Percentiles rank a stretch among this genome's conserved stretches.
Evolutionary conservation across 306 rosid species (phyloP).

Genomic region (Canavalia gladiata): DNA sequence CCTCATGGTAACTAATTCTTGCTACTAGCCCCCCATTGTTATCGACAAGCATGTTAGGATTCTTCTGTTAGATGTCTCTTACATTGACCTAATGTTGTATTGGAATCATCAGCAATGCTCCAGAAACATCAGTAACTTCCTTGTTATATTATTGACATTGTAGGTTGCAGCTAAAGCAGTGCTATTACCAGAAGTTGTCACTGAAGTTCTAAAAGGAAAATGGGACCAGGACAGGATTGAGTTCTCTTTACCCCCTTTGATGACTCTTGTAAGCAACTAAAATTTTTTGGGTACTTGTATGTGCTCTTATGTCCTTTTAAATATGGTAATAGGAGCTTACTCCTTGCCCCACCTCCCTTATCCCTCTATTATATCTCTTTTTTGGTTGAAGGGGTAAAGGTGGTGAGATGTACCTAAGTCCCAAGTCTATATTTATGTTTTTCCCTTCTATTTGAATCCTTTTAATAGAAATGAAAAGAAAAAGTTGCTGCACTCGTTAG

Average conservation of each 20-base stretch:
- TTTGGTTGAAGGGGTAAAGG: slow-evolving; percentile 2
- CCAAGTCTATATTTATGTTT: slow-evolving; percentile 18
- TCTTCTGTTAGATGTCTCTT: slow-evolving; percentile 31
- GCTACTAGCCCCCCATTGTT: not conserved
- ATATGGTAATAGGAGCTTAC: slow-evolving; percentile 18
- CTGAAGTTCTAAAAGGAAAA: slow-evolving; percentile 70
- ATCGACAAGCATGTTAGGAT: slow-evolving; percentile 34
- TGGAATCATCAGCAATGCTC: slow-evolving; percentile 39
- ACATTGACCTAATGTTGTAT: not conserved
- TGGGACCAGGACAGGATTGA: slow-evolving; percentile 91
- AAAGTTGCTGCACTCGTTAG: not conserved
- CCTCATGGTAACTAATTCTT: slow-evolving; percentile 4
- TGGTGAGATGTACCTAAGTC: slow-evolving; percentile 10
- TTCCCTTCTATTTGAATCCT: slow-evolving; percentile 7
- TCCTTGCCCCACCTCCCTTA: not conserved
- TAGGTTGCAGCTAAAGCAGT: slow-evolving; percentile 67
- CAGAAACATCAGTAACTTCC: slow-evolving; percentile 30
- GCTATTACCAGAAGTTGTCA: slow-evolving; percentile 69
- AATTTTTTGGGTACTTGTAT: slow-evolving; percentile 34
- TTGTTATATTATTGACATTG: slow-evolving; percentile 42
- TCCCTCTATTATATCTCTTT: not conserved
- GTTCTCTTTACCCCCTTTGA: slow-evolving; percentile 94
- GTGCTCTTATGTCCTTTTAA: slow-evolving; percentile 26
- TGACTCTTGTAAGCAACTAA: slow-evolving; percentile 85
- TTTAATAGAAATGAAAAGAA: not conserved